Base-by-base conservation (phyloP, 148 eudicot genomes). In the Rheum nobile region DNA sequence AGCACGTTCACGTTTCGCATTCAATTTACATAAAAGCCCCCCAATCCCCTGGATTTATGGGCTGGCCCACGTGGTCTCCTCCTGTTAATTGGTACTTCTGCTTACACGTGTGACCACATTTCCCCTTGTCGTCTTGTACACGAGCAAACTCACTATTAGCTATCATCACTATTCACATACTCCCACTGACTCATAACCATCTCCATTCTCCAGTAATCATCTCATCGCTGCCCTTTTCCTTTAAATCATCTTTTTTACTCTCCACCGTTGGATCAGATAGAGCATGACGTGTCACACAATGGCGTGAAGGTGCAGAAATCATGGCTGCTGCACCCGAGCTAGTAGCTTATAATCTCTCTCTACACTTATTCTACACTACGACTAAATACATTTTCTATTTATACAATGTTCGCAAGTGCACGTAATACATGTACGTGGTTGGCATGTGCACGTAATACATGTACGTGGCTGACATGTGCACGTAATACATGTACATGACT, bases 51-150 rank as follows among this genome's bases (percentile, higher is more conserved):
- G 1, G 55, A 28, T 34, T 17, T 35, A 39, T 21, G 29, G 47
- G 43, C 8, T 16, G 72, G 38, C 44, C 72, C 44, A 37, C 39
- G 72, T 38, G 43, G 29, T 42, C 32, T 32, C 71, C 44, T 12
- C 39, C 34, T 35, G 43, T 17, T 41, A 41, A 41, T 41, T 6
- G 71, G 8, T 68, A 4, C n/a, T 17, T n/a, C 26, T 2, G 74
- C 71, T 71, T 70, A 79, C 77, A 82, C 82, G 82, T 82, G 82
- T 82, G 78, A 77, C 55, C 72, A 52, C 52, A 75, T 70, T 35
- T 73, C 44, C 35, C 9, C 3, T 79, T 82, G 82, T 82, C 78
- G 75, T 74, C 52, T 57, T 74, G 22, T 8, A 38, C 46, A 70
- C 19, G 72, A 57, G 67, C 67, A 57, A 4, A 10, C 9, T 26